Conservation (phyloP, 2,329 filamentous ascomycete genomes). For the Pseudogymnoascus sp. region DNA sequence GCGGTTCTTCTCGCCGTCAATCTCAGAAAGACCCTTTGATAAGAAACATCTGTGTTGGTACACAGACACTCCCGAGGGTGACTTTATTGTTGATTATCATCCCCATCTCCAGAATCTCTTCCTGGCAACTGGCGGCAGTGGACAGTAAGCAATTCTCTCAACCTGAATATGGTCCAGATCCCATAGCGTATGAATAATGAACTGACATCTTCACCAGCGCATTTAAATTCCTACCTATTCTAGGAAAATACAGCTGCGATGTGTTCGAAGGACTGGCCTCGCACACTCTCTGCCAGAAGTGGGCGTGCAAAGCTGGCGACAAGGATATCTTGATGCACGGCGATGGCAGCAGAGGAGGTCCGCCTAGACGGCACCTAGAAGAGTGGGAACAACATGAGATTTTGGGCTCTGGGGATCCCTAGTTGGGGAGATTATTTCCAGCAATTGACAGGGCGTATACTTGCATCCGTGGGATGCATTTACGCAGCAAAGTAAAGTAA, state of each 20-base stretch:
- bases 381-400: background rate
- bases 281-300: background rate
- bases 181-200: background rate
- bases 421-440: background rate
- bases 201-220: background rate
- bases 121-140: slow-evolving; percentile 41
- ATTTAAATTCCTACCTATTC: background rate
- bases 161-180: background rate
- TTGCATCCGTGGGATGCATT: no score
- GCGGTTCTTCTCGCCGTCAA: slow-evolving; percentile 14
- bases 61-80: slow-evolving; percentile 54
- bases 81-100: slow-evolving; percentile 54
- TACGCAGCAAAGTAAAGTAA: background rate
- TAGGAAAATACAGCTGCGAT: background rate
- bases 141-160: slow-evolving; percentile 26
- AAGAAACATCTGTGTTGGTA: slow-evolving; percentile 55
- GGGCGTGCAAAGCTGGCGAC: background rate
- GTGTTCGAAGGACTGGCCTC: background rate
- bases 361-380: background rate
- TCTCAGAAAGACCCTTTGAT: slow-evolving; percentile 44
- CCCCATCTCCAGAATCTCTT: slow-evolving; percentile 41
- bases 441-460: no score
- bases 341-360: background rate
- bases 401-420: background rate
- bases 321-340: background rate